Conservation (phyloP, 2,329 filamentous ascomycete species). For the Nigrospora oryzae region DNA sequence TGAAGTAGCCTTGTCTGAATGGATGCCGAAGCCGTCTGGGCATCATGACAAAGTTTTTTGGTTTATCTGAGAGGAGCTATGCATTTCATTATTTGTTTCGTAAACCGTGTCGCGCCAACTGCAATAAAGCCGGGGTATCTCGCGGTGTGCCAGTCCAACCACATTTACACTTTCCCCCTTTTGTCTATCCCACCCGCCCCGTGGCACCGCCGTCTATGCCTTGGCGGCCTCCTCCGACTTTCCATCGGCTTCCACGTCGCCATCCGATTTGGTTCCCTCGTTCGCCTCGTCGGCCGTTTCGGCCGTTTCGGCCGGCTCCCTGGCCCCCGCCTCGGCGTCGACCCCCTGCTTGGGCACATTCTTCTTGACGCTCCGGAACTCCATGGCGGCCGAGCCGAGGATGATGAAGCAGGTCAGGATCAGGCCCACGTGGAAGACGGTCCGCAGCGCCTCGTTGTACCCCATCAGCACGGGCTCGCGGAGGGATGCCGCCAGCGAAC, state of each 20-base stretch:
- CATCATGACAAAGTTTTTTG: too few relatives aligned
- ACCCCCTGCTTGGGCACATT: conserved; percentile 8
- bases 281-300: background rate
- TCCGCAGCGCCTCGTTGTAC: conserved; percentile 54
- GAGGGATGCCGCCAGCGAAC: conserved; percentile 11
- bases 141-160: background rate
- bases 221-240: too few relatives aligned
- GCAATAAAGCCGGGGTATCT: background rate
- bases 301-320: background rate
- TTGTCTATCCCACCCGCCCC: too few relatives aligned
- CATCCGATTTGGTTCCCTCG: background rate
- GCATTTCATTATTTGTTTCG: too few relatives aligned
- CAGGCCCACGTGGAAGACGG: conserved; percentile 52
- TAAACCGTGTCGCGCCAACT: too few relatives aligned
- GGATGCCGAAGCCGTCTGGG: too few relatives aligned
- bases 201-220: too few relatives aligned
- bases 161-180: background rate
- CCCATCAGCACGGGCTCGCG: conserved; percentile 23
- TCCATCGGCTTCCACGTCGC: background rate
- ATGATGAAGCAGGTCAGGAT: conserved; percentile 44
- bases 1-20: too few relatives aligned
- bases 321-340: conserved; percentile 9
- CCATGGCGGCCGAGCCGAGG: conserved; percentile 44
- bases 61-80: too few relatives aligned
- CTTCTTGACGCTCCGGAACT: conserved; percentile 46